Evolutionary conservation across 371 early-diverging fungal genomes (phyloP), one percentile per base, ranked within the genome.

Genomic region (Parasitella parasitica): DNA sequence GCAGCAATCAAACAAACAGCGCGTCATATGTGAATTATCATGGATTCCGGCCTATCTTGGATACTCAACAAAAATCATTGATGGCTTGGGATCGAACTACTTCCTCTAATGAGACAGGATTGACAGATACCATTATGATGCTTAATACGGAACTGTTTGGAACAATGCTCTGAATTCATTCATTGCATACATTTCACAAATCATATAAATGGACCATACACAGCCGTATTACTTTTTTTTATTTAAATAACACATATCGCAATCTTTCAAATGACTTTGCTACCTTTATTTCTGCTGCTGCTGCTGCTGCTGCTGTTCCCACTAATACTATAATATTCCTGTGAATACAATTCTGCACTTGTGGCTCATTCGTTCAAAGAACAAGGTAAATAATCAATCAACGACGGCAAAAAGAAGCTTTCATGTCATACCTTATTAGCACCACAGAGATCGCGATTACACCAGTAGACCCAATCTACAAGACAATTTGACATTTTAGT

Each of bases 321-420:
- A 53, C 52, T 11, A 63, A 63, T 20, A 11, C 22, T 27, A 38
- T 28, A 6, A n/a, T n/a, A n/a, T n/a, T 34, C 63, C 35, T 39
- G 26, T 34, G 50, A 58, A 53, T 64, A 59, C n/a, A n/a, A n/a
- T n/a, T n/a, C 36, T 64, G 64, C 37, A 37, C 37, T 16, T 64
- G 64, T 48, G 64, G 64, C 13, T 64, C 64, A 32, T 64, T 30
- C 49, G 20, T 59, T 20, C 64, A 64, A 22, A 64, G 54, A 20
- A 64, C 64, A 58, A 58, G 64, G 64, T 64, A 59, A 41, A 4
- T 22, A 20, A 0, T 11, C 11, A n/a, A n/a, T n/a, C n/a, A n/a
- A n/a, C n/a, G n/a, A n/a, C n/a, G n/a, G n/a, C n/a, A n/a, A n/a
- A n/a, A n/a, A n/a, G n/a, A n/a, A n/a, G 11, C 11, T 5, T 4